phyloP scores from a whole-genome alignment of 306 rosid genomes.

The Morella rubra region DNA sequence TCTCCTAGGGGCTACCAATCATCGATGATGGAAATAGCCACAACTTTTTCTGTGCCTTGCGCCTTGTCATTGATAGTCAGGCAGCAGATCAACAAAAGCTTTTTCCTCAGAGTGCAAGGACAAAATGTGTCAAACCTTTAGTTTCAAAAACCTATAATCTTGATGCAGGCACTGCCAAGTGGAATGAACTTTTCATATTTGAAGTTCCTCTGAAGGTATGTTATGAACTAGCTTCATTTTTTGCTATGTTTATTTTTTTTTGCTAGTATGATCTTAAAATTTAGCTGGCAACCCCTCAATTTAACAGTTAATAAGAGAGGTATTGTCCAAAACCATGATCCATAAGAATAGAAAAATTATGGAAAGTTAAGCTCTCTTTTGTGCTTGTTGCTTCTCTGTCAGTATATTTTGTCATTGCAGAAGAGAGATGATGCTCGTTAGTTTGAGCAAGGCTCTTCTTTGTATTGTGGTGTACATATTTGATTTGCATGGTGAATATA shows the following conservation, averaged over 20 bases:
- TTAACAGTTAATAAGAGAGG: background rate
- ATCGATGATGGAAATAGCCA: conserved; percentile 90
- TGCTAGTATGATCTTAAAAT: conserved; percentile 1
- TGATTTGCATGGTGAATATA: background rate
- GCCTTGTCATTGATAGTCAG: conserved; percentile 77
- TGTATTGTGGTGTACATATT: background rate
- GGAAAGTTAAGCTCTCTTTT: background rate
- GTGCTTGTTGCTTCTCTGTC: background rate
- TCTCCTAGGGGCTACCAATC: conserved; percentile 74
- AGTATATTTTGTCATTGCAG: background rate
- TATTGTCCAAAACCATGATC: background rate
- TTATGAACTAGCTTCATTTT: conserved; percentile 13
- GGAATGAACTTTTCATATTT: conserved; percentile 96
- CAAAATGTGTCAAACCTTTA: conserved; percentile 85
- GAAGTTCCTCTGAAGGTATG: conserved; percentile 87
- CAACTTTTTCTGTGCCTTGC: conserved; percentile 94
- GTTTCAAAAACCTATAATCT: conserved; percentile 38
- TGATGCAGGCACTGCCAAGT: conserved; percentile 70
- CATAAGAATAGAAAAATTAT: background rate
- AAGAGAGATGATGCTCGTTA: no score
- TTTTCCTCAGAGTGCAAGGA: conserved; percentile 99
- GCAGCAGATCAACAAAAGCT: conserved; percentile 90
- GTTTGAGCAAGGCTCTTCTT: background rate
- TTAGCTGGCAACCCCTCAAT: background rate
- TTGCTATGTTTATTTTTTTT: background rate